Base-by-base conservation (phyloP, 306 rosid species). In the Crotalaria pallida region DNA sequence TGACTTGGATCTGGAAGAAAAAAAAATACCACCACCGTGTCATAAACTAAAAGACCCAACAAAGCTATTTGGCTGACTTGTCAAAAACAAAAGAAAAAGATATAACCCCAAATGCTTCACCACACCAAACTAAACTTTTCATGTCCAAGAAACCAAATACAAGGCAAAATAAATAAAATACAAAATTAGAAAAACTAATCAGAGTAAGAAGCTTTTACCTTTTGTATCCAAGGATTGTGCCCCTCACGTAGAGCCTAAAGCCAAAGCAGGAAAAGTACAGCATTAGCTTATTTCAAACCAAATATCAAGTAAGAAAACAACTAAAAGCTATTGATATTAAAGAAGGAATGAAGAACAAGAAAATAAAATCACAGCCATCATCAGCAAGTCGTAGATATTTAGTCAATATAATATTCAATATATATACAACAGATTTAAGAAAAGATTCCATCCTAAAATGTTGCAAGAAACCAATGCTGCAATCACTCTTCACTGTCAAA, bases 1-100 rank as follows among this genome's bases (percentile, higher is more conserved):
- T 24, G 97, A 90, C 74, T 93, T 93, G 43, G 97, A 90, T 81
- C 98, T 93, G 73, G n/a, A n/a, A n/a, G n/a, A n/a, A n/a, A n/a
- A 67, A 55, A 58, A 73, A 80, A 41, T 15, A 64, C 2, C 51
- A 15, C 7, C 36, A 10, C 36, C 3, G 6, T 24, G 10, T 17
- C 5, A 49, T 6, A 27, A 65, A 17, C 21, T 6, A 59, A 2
- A 0, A 16, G 10, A 55, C 26, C 15, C 1, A 0, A 17, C 15
- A 12, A 18, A 26, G 23, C 27, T 65, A 10, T 6, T 13, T 7
- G 7, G n/a, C 3, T 21, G 13, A 23, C 16, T 19, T 6, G 23
- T 22, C 10, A 52, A 21, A 13, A 41, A 9, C 24, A 33, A 15
- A n/a, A n/a, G n/a, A n/a, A n/a, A n/a, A n/a, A n/a, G n/a, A n/a